Evolutionary conservation across 345 rosid genomes (phyloP).

Genomic region (Linum tenue): DNA sequence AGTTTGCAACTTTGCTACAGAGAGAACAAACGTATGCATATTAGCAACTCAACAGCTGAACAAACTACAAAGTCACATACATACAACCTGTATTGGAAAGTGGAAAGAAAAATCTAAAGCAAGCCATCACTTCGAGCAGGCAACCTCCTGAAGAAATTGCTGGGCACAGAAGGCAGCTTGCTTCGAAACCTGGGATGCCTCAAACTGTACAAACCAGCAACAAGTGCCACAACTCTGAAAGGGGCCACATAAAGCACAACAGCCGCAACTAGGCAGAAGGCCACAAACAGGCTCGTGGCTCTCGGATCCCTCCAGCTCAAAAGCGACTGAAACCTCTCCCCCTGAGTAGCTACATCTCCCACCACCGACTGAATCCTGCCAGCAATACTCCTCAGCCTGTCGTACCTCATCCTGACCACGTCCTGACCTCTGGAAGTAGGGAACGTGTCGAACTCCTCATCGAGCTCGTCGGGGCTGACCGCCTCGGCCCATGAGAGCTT

Average conservation of each 20-base stretch:
- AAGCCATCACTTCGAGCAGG: conserved; percentile 59
- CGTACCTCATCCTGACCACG: conserved; percentile 58
- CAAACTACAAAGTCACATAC: not conserved
- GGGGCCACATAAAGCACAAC: conserved; percentile 59
- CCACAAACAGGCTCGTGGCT: conserved; percentile 63
- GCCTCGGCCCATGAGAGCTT: conserved; percentile 76
- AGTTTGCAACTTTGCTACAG: no score
- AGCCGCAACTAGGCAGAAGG: conserved; percentile 62
- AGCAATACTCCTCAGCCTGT: conserved; percentile 63
- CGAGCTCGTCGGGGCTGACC: conserved; percentile 62
- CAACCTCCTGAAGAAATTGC: conserved; percentile 76
- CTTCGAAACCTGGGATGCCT: conserved; percentile 80
- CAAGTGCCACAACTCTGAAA: conserved; percentile 46
- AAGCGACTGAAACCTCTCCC: conserved; percentile 68
- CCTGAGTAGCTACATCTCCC: conserved; percentile 77
- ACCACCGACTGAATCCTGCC: conserved; percentile 74
- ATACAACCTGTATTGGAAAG: no score
- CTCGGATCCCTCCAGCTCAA: conserved; percentile 78
- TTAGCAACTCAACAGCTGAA: no score
- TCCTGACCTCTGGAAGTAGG: conserved; percentile 54
- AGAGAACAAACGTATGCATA: no score
- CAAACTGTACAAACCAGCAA: conserved; percentile 46
- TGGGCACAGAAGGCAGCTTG: conserved; percentile 69
- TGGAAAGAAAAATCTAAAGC: conserved; percentile 11
- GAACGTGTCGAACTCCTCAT: conserved; percentile 77